phyloP scores from a whole-genome alignment of 306 rosid species.

The Cotoneaster glaucophyllus region DNA sequence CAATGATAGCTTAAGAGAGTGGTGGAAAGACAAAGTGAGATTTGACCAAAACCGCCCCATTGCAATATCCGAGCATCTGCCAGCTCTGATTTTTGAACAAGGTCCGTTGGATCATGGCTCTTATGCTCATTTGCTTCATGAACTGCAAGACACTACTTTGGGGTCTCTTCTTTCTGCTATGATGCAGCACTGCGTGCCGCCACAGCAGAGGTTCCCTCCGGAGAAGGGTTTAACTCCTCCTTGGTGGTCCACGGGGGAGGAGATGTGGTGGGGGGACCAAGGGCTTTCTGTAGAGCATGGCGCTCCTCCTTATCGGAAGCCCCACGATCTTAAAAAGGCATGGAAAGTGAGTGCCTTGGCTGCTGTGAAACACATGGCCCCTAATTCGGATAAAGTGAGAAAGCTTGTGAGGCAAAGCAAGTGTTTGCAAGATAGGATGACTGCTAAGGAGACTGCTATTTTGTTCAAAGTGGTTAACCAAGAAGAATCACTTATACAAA shows the following conservation, averaged over 20 bases:
- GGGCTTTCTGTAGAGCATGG: constrained; percentile 42
- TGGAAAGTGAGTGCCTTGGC: constrained; percentile 62
- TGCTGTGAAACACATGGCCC: constrained; percentile 49
- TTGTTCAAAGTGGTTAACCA: constrained; percentile 53
- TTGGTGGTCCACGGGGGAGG: constrained; percentile 62
- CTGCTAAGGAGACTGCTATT: constrained; percentile 41
- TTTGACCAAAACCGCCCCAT: constrained; percentile 35
- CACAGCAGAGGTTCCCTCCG: constrained; percentile 47
- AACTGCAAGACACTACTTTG: constrained; percentile 53
- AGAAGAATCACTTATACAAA: constrained; percentile 35
- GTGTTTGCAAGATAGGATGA: constrained; percentile 59
- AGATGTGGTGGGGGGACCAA: constrained; percentile 62
- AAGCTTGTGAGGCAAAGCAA: constrained; percentile 46
- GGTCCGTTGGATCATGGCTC: constrained; percentile 22
- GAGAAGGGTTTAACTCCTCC: constrained; percentile 65
- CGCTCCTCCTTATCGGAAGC: constrained; percentile 53
- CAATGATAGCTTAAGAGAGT: constrained; percentile 44
- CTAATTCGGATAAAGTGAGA: constrained; percentile 35
- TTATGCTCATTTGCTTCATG: constrained; percentile 38
- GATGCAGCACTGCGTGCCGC: constrained; percentile 53
- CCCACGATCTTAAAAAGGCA: constrained; percentile 57
- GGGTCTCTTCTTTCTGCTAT: constrained; percentile 58
- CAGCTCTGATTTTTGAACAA: constrained; percentile 5
- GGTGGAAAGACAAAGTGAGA: constrained; percentile 51
- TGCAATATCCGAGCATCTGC: constrained; percentile 24